A percentile compares a stretch with the other conserved stretches of the same genome.
phyloP scores from a whole-genome alignment of 2,329 filamentous ascomycete species.

The Pseudogymnoascus sp. region DNA sequence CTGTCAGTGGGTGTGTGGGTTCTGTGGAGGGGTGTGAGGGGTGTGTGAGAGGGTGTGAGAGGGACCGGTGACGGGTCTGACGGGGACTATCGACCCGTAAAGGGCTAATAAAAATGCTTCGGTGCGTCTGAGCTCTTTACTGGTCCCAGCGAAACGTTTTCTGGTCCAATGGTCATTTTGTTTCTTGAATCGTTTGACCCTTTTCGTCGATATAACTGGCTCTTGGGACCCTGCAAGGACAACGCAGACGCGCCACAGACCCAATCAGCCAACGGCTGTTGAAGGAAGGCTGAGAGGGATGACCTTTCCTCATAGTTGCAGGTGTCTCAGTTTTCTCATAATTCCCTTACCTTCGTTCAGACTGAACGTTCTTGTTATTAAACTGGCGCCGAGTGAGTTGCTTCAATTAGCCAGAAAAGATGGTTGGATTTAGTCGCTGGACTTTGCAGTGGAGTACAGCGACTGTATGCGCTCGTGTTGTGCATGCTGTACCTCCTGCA shows the following conservation, averaged over 20 bases:
- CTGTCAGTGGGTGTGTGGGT: conserved; percentile 4
- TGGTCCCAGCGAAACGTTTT: conserved; percentile 8
- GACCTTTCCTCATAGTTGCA: neutral
- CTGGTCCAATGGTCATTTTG: neutral
- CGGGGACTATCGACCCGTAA: neutral
- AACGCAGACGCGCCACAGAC: conserved; percentile 3
- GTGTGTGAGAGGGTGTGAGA: neutral
- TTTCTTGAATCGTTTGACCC: neutral
- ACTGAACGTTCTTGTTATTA: neutral
- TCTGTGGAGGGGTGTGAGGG: neutral
- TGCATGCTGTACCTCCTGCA: conserved; percentile 10
- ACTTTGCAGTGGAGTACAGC: conserved; percentile 2
- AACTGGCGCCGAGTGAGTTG: neutral
- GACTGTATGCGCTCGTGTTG: conserved; percentile 4
- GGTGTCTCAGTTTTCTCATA: conserved; percentile 7
- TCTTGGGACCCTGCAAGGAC: conserved; percentile 9
- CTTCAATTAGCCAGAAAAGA: neutral
- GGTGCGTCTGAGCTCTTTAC: neutral
- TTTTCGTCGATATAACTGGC: conserved; percentile 5
- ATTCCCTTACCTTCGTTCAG: neutral
- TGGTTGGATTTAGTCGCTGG: neutral
- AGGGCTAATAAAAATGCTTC: neutral
- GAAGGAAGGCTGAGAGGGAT: conserved; percentile 1
- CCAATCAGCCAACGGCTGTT: conserved; percentile 9
- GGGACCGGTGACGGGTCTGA: conserved; percentile 3